Evolutionary conservation across 1,284 basidiomycete genomes (phyloP).

Genomic region (Sphagnurus paluster): DNA sequence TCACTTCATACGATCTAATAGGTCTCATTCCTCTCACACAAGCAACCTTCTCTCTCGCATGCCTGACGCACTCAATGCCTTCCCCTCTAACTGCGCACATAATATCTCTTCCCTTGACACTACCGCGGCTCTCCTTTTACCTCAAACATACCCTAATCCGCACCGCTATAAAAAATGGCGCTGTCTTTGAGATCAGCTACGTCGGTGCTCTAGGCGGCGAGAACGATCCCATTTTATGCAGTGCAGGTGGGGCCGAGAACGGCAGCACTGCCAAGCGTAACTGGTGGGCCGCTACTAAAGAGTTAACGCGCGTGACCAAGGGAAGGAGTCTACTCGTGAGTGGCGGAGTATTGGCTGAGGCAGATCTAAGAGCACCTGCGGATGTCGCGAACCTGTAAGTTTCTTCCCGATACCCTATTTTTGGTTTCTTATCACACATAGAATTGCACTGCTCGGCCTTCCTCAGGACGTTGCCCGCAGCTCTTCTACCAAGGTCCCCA

Average conservation of each 20-base stretch:
- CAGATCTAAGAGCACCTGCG: slow-evolving; percentile 63
- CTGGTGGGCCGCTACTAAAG: slow-evolving; percentile 80
- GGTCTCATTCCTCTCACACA: slow-evolving; percentile 73
- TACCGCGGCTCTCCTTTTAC: slow-evolving; percentile 76
- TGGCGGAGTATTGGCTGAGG: slow-evolving; percentile 56
- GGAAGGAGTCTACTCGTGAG: slow-evolving; percentile 73
- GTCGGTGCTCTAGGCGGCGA: slow-evolving; percentile 69
- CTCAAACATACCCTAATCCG: slow-evolving; percentile 82
- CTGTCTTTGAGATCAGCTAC: slow-evolving; percentile 82
- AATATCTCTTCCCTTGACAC: slow-evolving; percentile 78
- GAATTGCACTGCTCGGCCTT: slow-evolving; percentile 65
- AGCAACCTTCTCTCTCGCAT: slow-evolving; percentile 73
- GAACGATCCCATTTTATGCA: slow-evolving; percentile 42
- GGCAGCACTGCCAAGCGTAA: slow-evolving; percentile 63
- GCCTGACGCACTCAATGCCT: slow-evolving; percentile 78
- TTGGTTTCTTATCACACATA: slow-evolving; percentile 25
- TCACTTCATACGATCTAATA: slow-evolving; percentile 74
- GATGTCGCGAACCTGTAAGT: slow-evolving; percentile 77
- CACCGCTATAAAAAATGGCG: slow-evolving; percentile 81
- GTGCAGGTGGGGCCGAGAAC: slow-evolving; percentile 52
- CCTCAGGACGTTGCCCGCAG: slow-evolving; percentile 66
- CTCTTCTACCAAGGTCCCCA: slow-evolving; percentile 58
- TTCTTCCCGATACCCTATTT: neutral
- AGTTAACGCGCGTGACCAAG: slow-evolving; percentile 74
- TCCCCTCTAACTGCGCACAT: slow-evolving; percentile 81